Percentiles rank a stretch among this genome's conserved stretches.
phyloP scores from a whole-genome alignment of 352 stramenopile genomes.

The Peronospora destructor region DNA sequence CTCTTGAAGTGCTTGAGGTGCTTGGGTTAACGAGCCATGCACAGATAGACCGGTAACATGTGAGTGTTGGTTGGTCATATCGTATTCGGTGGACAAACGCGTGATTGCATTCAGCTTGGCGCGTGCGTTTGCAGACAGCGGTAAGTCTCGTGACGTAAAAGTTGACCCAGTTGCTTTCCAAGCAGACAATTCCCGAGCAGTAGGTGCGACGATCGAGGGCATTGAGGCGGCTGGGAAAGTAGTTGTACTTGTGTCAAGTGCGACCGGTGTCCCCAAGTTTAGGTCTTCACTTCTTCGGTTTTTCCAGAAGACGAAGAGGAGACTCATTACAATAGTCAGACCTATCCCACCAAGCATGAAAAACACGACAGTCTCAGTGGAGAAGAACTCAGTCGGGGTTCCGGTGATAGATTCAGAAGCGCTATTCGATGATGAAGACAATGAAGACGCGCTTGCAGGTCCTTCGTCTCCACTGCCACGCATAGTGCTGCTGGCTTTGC shows the following conservation, averaged over 20 bases:
- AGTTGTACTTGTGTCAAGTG: slow-evolving; percentile 4
- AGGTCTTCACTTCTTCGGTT: slow-evolving; percentile 7
- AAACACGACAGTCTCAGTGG: slow-evolving; percentile 21
- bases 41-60: slow-evolving; percentile 16
- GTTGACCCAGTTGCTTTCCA: slow-evolving; percentile 25
- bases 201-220: slow-evolving; percentile 6
- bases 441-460: slow-evolving; percentile 4
- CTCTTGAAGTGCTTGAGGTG: slow-evolving; percentile 5
- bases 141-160: slow-evolving; percentile 23
- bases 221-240: slow-evolving; percentile 11
- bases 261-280: slow-evolving; percentile 10
- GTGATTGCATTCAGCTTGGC: slow-evolving; percentile 21
- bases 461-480: neutral
- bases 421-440: slow-evolving; percentile 15
- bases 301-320: slow-evolving; percentile 26
- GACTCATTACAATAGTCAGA: slow-evolving; percentile 17
- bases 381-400: slow-evolving; percentile 10
- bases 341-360: slow-evolving; percentile 19
- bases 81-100: slow-evolving; percentile 23
- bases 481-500: neutral
- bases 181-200: slow-evolving; percentile 8
- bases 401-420: slow-evolving; percentile 3
- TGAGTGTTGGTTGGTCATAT: slow-evolving; percentile 15
- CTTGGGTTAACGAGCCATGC: slow-evolving; percentile 1
- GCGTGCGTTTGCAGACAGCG: slow-evolving; percentile 10